Base-by-base conservation (phyloP, 331 rosid species). In the Saraca asoca region DNA sequence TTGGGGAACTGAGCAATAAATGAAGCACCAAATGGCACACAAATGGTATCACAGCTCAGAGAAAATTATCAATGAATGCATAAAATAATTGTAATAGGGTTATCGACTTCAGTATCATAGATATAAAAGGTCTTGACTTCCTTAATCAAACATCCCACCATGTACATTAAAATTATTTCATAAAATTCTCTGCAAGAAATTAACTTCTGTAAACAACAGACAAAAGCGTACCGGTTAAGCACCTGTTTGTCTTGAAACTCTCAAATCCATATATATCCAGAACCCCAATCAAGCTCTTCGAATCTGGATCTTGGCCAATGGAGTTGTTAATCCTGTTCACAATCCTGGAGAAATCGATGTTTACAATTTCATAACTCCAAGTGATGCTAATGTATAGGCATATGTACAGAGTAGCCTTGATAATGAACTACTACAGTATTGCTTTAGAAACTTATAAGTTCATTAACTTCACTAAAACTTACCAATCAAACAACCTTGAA, bases 201-300 rank as follows among this genome's bases (percentile, higher is more conserved):
- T 73, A 71, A 76, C 71, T 59, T 55, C 44, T 37, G 62, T 68
- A 70, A 87, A 74, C 39, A 66, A 78, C 51, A 39, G 58, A 79
- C 77, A 72, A 77, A 71, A 72, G 88, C 81, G 58, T 79, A 82
- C 75, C 79, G 51, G 80, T 69, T 82, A 88, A 81, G 88, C 79
- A 91, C 97, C 97, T 91, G 88, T 91, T 91, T 79, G 96, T 91
- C 91, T 91, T 91, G 96, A 91, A 91, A 88, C 97, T 91, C 80
- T 91, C 97, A 42, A 91, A 91, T 82, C 97, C 97, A 75, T 91
- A 91, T 72, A 91, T 91, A 88, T 91, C 97, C 64, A 91, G 77
- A 69, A 91, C 95, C 58, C 97, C 97, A 61, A 91, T 91, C 80
- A 91, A 73, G 78, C 67, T 41, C 52, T 83, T 88, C 31, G 95